phyloP scores from a whole-genome alignment of 257 asterid genomes.

The Rauvolfia tetraphylla region DNA sequence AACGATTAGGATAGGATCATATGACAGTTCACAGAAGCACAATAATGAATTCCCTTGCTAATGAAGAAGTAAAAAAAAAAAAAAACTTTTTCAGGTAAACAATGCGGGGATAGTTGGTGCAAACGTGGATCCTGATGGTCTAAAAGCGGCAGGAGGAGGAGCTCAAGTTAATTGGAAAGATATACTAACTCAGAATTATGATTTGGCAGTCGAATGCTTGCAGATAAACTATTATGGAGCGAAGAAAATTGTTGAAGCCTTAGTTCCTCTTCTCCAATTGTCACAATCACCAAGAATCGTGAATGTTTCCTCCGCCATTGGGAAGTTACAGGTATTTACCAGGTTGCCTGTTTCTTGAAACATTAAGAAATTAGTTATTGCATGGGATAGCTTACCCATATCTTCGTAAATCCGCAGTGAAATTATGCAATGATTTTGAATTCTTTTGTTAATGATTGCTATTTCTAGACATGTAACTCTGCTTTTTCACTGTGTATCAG shows the following conservation, averaged over 20 bases:
- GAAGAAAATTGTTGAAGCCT: conserved; percentile 37
- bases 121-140: conserved; percentile 11
- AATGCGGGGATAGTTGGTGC: conserved; percentile 41
- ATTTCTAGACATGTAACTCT: not conserved
- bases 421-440: too few relatives aligned
- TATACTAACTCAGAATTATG: conserved; percentile 27
- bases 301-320: conserved; percentile 50
- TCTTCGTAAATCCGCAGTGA: not conserved
- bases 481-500: conserved; percentile 23
- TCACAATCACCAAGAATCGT: conserved; percentile 65
- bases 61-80: too few relatives aligned
- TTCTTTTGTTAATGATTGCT: not conserved
- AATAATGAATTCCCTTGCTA: too few relatives aligned
- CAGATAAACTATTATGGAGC: conserved; percentile 52
- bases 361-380: not conserved
- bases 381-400: not conserved
- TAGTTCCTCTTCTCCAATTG: conserved; percentile 48
- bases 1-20: too few relatives aligned
- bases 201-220: conserved; percentile 40
- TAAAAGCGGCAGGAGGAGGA: conserved; percentile 16
- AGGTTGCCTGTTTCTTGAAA: too few relatives aligned
- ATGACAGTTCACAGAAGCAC: too few relatives aligned
- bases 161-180: conserved; percentile 16
- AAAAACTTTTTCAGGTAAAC: conserved; percentile 32
- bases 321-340: conserved; percentile 31